Conservation (phyloP, 305 asterid genomes). For the Euphrasia arctica region DNA sequence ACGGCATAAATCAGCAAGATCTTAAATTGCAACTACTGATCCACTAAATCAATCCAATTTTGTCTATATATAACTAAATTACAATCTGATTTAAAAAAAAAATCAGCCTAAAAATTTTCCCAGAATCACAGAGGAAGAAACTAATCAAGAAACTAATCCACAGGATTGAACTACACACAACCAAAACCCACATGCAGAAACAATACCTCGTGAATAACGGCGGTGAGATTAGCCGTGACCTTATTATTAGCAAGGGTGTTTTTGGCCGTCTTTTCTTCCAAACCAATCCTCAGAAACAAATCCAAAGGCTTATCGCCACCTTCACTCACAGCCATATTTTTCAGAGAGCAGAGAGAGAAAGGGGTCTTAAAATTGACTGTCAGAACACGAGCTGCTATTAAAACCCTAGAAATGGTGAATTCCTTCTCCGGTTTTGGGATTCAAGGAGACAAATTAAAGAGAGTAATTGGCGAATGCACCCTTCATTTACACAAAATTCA, state of each 20-base stretch:
- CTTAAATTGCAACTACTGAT: not conserved
- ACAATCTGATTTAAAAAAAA: too few relatives aligned
- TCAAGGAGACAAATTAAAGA: too few relatives aligned
- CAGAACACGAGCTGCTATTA: not conserved
- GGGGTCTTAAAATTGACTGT: not conserved
- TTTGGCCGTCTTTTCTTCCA: slow-evolving; percentile 81
- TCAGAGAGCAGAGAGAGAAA: not conserved
- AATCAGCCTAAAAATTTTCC: slow-evolving; percentile 1
- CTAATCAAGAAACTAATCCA: not conserved
- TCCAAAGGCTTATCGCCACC: slow-evolving; percentile 33
- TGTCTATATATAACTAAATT: too few relatives aligned
- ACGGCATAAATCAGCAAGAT: slow-evolving; percentile 7
- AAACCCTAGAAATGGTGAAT: slow-evolving; percentile 25
- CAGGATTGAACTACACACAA: not conserved
- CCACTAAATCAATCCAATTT: not conserved
- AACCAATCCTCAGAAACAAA: slow-evolving; percentile 70
- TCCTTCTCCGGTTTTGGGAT: too few relatives aligned
- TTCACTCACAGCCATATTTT: too few relatives aligned
- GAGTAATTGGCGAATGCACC: too few relatives aligned
- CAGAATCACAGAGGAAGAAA: not conserved
- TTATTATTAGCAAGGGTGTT: slow-evolving; percentile 84
- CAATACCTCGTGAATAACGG: slow-evolving; percentile 84
- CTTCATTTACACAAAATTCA: too few relatives aligned
- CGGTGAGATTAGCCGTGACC: slow-evolving; percentile 72
- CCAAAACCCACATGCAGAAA: slow-evolving; percentile 27